Base-by-base conservation (phyloP, 1,284 basidiomycete genomes). In the Stereum hirsutum region DNA sequence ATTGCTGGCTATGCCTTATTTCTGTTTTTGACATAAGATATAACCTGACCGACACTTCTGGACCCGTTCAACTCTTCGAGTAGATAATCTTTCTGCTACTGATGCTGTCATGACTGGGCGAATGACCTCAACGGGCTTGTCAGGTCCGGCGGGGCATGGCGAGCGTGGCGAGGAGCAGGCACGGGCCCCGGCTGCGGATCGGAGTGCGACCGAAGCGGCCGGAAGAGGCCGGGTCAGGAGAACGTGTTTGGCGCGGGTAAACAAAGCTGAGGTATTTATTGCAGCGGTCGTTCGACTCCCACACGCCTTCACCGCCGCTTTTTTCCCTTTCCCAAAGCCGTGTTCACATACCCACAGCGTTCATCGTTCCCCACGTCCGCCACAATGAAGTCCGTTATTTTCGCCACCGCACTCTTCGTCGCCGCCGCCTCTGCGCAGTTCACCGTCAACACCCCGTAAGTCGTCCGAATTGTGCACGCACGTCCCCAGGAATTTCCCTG, bases 401-500 rank as follows among this genome's bases (percentile, higher is more conserved):
- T 62, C 46, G 54, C 64, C 44, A 51, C 63, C 46, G 61, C 61
- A 33, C 52, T 74, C 47, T 55, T 69, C 48, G 62, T 62, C 40
- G 52, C 60, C 39, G 57, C 56, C 26, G 72, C 60, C 42, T 46
- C 66, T 15, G 75, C 70, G 17, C 71, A 76, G 58, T 49, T 74
- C 46, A 64, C 56, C 1, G 66, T 83, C 55, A 75, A 79, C 52
- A 84, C 78, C 15, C 79, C 78, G 78, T 82, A 50, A 52, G 77
- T 69, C 15, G 11, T 17, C 8, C 23, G 34, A 31, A 7, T 33
- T 45, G 6, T 20, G 12, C 34, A 37, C 14, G n/a, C 5, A 20
- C 6, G 7, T 31, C 24, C 12, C 7, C 35, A 36, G 24, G n/a
- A 24, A 50, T 36, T 28, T 28, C 33, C 23, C 39, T 37, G 38